A percentile compares a stretch with the other conserved stretches of the same genome.
phyloP scores from a whole-genome alignment of 352 stramenopile genomes.

The Peronospora tabacina region DNA sequence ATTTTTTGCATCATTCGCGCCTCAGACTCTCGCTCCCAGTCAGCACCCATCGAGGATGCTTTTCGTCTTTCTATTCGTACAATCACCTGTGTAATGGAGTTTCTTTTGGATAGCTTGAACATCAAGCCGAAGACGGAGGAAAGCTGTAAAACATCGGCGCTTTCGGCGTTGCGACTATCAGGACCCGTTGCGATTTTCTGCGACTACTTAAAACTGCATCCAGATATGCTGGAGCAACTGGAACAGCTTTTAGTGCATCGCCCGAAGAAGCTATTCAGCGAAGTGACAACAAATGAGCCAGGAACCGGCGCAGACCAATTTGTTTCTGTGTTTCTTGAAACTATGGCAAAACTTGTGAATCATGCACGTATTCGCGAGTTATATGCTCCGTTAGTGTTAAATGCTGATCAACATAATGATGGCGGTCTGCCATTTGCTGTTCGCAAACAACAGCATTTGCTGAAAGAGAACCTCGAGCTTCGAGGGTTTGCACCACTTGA shows the following conservation, averaged over 20 bases:
- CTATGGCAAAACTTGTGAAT: conserved; percentile 51
- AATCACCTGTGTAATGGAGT: conserved; percentile 43
- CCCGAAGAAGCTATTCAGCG: conserved; percentile 25
- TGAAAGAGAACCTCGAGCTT: conserved; percentile 74
- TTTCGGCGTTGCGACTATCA: conserved; percentile 32
- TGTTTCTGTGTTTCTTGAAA: conserved; percentile 36
- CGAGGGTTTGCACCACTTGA: conserved; percentile 55
- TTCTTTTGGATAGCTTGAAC: conserved; percentile 32
- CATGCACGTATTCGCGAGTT: conserved; percentile 36
- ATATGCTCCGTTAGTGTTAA: conserved; percentile 28
- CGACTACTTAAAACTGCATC: conserved; percentile 53
- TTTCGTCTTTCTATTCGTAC: conserved; percentile 47
- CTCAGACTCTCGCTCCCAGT: conserved; percentile 16
- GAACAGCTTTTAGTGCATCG: conserved; percentile 26
- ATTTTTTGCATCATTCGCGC: conserved; percentile 61
- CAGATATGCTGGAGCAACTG: conserved; percentile 37
- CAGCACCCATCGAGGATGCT: conserved; percentile 32
- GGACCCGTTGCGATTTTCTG: conserved; percentile 58
- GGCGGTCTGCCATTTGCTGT: conserved; percentile 23
- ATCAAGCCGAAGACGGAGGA: conserved; percentile 14
- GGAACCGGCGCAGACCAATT: conserved; percentile 22
- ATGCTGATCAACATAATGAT: conserved; percentile 2
- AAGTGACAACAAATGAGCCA: conserved; percentile 19
- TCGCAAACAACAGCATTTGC: conserved; percentile 34
- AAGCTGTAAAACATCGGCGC: conserved; percentile 10